Conservation (phyloP, 1,139 yeast genomes). For the Scheffersomyces titani region DNA sequence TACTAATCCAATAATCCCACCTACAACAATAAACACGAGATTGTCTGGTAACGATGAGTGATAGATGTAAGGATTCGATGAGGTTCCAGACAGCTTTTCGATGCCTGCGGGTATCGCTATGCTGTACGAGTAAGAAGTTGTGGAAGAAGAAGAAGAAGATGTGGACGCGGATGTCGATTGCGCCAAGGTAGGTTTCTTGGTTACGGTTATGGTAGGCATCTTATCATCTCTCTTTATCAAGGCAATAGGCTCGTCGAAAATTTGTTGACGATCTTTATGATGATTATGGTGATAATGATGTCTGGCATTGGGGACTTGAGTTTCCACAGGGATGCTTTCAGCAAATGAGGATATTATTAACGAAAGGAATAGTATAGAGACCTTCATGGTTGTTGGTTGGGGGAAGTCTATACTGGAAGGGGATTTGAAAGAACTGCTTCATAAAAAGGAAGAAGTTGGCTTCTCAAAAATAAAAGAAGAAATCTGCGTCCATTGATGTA, state of each 20-base stretch:
- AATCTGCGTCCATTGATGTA: neutral
- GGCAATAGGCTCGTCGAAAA: neutral
- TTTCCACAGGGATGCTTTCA: neutral
- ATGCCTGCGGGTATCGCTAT: slow-evolving; percentile 13
- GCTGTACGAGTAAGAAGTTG: slow-evolving; percentile 16
- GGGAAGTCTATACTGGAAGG: neutral
- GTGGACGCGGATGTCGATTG: slow-evolving; percentile 1
- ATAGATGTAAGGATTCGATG: slow-evolving; percentile 35
- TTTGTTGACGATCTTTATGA: slow-evolving; percentile 2
- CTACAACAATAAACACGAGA: slow-evolving; percentile 47
- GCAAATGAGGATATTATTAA: neutral
- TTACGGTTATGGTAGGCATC: neutral
- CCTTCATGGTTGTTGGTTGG: neutral
- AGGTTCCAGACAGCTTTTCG: neutral
- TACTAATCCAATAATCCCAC: slow-evolving; percentile 32
- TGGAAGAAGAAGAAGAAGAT: slow-evolving; percentile 18
- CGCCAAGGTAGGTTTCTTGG: neutral
- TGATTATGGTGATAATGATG: slow-evolving; percentile 3
- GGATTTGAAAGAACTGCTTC: neutral
- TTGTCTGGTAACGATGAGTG: slow-evolving; percentile 29
- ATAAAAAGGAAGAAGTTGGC: neutral
- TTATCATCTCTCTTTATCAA: neutral
- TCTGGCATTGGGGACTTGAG: neutral
- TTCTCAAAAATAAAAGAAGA: neutral
- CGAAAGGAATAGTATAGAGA: neutral